Conservation (phyloP, 495 filamentous ascomycete species). For the Acidiella bohemica region DNA sequence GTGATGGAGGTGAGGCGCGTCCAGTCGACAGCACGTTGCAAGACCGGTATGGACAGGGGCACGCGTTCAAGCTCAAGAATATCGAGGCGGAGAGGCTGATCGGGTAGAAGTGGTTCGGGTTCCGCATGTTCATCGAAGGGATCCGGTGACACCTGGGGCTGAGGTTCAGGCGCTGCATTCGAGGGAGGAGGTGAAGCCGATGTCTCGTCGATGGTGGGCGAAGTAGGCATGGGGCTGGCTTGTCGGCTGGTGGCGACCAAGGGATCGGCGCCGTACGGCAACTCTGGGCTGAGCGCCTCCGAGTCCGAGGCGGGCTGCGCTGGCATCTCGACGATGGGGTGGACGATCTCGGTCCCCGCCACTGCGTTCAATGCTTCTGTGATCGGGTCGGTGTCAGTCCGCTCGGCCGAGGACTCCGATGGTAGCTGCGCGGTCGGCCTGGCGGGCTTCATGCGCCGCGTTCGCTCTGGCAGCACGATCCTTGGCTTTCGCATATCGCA, state of each 20-base stretch:
- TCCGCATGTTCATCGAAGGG: not conserved
- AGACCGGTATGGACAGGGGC: constrained; percentile 51
- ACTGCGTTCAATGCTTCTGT: not conserved
- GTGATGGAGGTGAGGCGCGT: constrained; percentile 63
- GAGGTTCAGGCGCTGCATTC: no score
- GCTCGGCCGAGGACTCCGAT: not conserved
- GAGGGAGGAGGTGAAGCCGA: no score
- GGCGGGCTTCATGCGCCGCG: not conserved
- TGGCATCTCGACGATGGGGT: not conserved
- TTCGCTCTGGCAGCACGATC: constrained; percentile 11
- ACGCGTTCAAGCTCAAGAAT: constrained; percentile 77
- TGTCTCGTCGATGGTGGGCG: not conserved
- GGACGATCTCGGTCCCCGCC: not conserved
- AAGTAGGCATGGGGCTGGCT: not conserved
- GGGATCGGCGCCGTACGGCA: not conserved
- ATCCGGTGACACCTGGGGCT: no score
- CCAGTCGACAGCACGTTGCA: constrained; percentile 69
- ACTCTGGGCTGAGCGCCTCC: not conserved
- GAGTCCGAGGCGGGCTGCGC: not conserved
- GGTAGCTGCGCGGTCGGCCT: not conserved
- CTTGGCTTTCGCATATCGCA: constrained; percentile 41
- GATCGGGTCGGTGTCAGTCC: not conserved
- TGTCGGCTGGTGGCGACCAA: not conserved
- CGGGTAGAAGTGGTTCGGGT: not conserved
- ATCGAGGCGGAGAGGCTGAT: constrained; percentile 44